phyloP scores from a whole-genome alignment of 331 rosid species.

The Rosa hybrid region DNA sequence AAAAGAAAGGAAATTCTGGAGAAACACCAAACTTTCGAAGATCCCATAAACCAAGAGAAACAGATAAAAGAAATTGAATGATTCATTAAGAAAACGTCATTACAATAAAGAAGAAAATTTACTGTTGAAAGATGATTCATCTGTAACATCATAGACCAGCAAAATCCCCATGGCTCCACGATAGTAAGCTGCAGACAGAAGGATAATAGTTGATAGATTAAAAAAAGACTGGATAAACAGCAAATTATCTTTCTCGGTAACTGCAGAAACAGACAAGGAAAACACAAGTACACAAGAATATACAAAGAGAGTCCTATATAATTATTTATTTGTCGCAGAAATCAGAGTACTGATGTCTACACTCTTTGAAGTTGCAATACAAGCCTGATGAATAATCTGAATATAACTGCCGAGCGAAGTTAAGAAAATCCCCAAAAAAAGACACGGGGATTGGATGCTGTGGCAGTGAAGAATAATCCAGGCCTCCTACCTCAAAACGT shows the following conservation, averaged over 20 bases:
- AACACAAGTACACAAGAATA: background rate
- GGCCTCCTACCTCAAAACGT: background rate
- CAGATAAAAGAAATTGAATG: background rate
- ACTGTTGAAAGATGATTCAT: slow-evolving; percentile 97
- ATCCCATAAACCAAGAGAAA: background rate
- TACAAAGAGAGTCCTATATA: background rate
- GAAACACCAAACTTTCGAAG: background rate
- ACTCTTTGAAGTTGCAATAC: background rate
- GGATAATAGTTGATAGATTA: slow-evolving; percentile 5
- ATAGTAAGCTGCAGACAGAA: slow-evolving; percentile 68
- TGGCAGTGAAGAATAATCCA: background rate
- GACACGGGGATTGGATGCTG: background rate
- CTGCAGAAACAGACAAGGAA: background rate
- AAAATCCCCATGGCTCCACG: slow-evolving; percentile 97
- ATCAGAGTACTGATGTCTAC: background rate
- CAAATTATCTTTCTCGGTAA: background rate
- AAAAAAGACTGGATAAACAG: background rate
- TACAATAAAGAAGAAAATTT: slow-evolving; percentile 27
- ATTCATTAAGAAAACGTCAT: background rate
- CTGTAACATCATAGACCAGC: slow-evolving; percentile 92
- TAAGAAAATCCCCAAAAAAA: background rate
- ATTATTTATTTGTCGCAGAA: background rate
- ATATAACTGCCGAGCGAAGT: background rate
- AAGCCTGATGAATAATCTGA: background rate
- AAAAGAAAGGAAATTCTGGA: background rate